Base-by-base conservation (phyloP, 2,329 filamentous ascomycete genomes). In the Escovopsis sp. region DNA sequence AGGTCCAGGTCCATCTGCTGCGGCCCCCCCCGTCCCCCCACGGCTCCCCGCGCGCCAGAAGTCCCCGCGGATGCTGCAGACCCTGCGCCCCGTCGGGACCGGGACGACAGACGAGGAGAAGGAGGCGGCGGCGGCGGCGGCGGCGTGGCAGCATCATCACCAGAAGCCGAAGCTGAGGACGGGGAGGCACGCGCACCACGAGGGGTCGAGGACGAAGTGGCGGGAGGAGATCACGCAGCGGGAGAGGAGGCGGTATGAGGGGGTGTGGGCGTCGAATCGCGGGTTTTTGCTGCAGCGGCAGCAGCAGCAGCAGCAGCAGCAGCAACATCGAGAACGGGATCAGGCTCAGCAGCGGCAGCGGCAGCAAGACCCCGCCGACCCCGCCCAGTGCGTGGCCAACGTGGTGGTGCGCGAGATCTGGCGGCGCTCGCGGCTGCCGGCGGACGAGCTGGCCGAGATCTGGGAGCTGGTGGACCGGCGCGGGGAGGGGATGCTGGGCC, bases 201-300 rank as follows among this genome's bases (percentile, higher is more conserved):
- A 88, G 51, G 82, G 79, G 0, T 69, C 79, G 4, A 70, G 82
- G 14, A 77, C 74, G 48, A 71, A 80, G 6, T 90, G 83, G 83
- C 70, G 80, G 29, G 81, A 87, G 44, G 66, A 74, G 41, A 71
- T 90, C 29, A 82, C 78, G 0, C 68, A 72, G 33, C 63, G 72
- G 5, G 81, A 90, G 49, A 65, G 79, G n/a, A 81, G 80, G 48
- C 68, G 83, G 2, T 90, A 90, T 53, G 83, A 88, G 53, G 83
- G 79, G 3, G 70, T 90, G 1, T 90, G 82, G 81, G 83, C 83
- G 2, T 83, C 80, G 29, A 90, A 90, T 47, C 72, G 75, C 33
- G 82, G 82, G 0, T 39, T 74, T 0, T 56, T 72, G 8, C 51
- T 68, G 2, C 46, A 57, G 2, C 16, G 39, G 12, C 36, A 41